Percentiles rank a stretch among this genome's conserved stretches.
Evolutionary conservation across 2,329 filamentous ascomycete genomes (phyloP).

Genomic region (Proliferodiscus dingleyae): DNA sequence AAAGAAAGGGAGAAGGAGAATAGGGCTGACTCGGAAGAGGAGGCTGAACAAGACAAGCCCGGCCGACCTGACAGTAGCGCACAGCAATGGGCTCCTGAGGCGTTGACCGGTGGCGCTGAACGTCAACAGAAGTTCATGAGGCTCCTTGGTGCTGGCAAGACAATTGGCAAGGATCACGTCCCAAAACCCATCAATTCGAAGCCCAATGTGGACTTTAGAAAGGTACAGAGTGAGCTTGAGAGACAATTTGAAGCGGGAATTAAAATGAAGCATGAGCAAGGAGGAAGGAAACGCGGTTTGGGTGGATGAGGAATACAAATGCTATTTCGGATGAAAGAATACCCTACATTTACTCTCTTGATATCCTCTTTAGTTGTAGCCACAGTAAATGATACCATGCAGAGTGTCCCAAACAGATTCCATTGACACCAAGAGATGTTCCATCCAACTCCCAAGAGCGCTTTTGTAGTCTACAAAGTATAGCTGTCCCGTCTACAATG

Average conservation of each 20-base stretch:
- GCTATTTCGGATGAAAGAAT: not conserved
- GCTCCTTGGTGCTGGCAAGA: slow-evolving; percentile 23
- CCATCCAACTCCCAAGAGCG: not conserved
- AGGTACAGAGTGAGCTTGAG: slow-evolving; percentile 33
- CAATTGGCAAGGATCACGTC: slow-evolving; percentile 1
- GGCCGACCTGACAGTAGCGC: not conserved
- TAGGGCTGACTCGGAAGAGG: slow-evolving; percentile 1
- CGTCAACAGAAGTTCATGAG: slow-evolving; percentile 29
- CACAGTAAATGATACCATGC: not conserved
- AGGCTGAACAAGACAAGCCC: not conserved
- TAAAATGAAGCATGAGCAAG: slow-evolving; percentile 34
- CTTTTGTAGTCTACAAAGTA: not conserved
- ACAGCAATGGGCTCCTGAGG: slow-evolving; percentile 22
- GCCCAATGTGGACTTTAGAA: slow-evolving; percentile 16
- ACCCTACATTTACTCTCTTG: not conserved
- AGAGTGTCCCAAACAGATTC: too few relatives aligned
- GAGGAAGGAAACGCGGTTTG: slow-evolving; percentile 32
- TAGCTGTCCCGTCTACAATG: not conserved
- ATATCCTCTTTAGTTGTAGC: slow-evolving; percentile 8
- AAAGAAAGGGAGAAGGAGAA: slow-evolving; percentile 10
- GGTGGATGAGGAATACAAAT: slow-evolving; percentile 26
- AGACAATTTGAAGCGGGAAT: slow-evolving; percentile 34
- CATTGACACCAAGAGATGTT: not conserved
- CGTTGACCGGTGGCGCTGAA: slow-evolving; percentile 23
- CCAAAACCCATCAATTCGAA: slow-evolving; percentile 13